Evolutionary conservation across 371 early-diverging fungal genomes (phyloP), one percentile per base, ranked within the genome.

Genomic region (Fennellomyces sp.): DNA sequence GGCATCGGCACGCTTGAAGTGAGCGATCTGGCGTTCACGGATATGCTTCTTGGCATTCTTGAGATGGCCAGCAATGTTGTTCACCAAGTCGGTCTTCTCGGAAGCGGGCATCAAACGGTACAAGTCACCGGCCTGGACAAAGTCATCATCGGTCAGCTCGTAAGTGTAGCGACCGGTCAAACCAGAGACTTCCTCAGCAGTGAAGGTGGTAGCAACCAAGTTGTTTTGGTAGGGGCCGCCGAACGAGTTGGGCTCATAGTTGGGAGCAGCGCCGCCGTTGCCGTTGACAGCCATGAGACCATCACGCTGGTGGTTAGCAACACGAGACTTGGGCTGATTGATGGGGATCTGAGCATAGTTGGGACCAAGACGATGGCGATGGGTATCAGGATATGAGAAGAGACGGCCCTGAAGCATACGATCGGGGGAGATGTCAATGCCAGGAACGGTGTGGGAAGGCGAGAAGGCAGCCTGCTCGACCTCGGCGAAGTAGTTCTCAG

Each of bases 401-500:
- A 90, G 72, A 56, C 93, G 90, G 23, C 89, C 90, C 65, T 91
- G 91, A 51, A 93, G 71, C 87, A 92, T 85, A 63, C 81, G 84
- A 72, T 92, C 93, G 52, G 79, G 76, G 35, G 87, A 71, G 52
- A 84, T 66, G 10, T 85, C 89, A 62, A 92, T 88, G 56, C 93
- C 93, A 21, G 90, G 91, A 25, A 91, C 87, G 70, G 89, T 72
- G 72, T 85, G 79, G 35, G 87, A 80, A 27, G 91, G 88, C 48
- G 81, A 82, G 81, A 91, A 91, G n/a, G 90, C 91, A 6, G 84
- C 80, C 77, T 92, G 92, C 72, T 92, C 92, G 39, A 80, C 81
- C 65, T 92, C 91, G 61, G 91, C 89, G 80, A 91, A 91, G 84
- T 86, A 91, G 79, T 92, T 89, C 60, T 85, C 86, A 25, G 89